Conservation (phyloP, 2,329 filamentous ascomycete genomes). For the Magnaporthales sp. region DNA sequence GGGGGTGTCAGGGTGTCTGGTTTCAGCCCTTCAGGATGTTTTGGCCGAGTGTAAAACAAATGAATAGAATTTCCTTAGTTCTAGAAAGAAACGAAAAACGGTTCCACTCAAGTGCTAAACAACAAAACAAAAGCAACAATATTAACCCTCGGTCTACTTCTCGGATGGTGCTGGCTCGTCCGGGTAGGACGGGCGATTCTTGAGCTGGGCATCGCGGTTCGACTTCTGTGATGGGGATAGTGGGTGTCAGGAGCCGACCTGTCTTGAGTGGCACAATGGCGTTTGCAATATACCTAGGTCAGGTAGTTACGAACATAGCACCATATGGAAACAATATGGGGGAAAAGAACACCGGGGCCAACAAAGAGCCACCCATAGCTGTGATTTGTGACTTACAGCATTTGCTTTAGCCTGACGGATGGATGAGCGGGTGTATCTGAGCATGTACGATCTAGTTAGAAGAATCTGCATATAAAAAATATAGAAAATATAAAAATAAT, state of each 20-base stretch:
- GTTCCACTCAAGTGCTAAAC: neutral
- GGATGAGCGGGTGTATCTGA: conserved; percentile 4
- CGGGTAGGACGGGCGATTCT: neutral
- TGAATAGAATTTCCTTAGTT: neutral
- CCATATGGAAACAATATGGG: neutral
- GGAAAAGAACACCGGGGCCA: neutral
- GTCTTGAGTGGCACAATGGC: neutral
- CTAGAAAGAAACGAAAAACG: neutral
- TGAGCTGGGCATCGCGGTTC: neutral
- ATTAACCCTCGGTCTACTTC: neutral
- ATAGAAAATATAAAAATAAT: neutral
- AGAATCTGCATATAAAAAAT: neutral
- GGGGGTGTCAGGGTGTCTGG: neutral
- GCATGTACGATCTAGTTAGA: neutral
- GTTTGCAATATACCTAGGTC: too few species aligned
- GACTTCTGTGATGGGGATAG: neutral
- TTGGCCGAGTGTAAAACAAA: neutral
- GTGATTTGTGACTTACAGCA: neutral
- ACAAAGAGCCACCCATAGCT: neutral
- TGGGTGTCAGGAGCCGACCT: neutral
- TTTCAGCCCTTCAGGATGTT: neutral
- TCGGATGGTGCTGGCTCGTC: neutral
- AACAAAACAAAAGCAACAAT: neutral
- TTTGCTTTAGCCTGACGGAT: neutral
- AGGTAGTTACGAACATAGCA: too few species aligned